Percentiles rank a stretch among this genome's conserved stretches.
Conservation (phyloP, 805 yeast species). For the Limtongia smithiae region DNA sequence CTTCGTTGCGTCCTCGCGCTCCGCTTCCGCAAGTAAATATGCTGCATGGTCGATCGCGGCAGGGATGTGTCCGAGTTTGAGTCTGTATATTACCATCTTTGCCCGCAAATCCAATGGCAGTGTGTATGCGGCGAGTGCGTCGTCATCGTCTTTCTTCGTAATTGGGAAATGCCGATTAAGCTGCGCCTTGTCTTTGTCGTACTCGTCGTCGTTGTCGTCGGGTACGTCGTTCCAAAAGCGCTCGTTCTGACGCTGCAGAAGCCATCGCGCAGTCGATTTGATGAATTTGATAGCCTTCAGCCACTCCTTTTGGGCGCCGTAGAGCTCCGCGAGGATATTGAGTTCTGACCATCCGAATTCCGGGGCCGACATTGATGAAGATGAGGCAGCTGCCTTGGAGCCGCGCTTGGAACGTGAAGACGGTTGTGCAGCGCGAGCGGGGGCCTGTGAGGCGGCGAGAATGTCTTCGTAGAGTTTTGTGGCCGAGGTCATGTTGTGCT, state of each 20-base stretch:
- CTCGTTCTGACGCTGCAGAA: constrained; percentile 63
- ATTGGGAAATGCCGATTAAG: constrained; percentile 29
- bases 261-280: constrained; percentile 76
- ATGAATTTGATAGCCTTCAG: constrained; percentile 59
- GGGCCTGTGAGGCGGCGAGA: constrained; percentile 21
- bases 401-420: constrained; percentile 56
- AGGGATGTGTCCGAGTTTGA: constrained; percentile 56
- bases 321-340: constrained; percentile 77
- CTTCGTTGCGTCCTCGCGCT: constrained; percentile 43
- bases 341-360: constrained; percentile 83
- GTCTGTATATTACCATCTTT: constrained; percentile 70
- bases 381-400: constrained; percentile 54
- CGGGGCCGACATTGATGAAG: constrained; percentile 36
- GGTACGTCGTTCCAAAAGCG: constrained; percentile 60
- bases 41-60: constrained; percentile 73
- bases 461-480: constrained; percentile 32
- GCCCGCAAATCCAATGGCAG: constrained; percentile 86
- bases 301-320: constrained; percentile 65
- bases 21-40: constrained; percentile 16
- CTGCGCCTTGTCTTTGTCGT: constrained; percentile 5
- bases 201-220: constrained; percentile 61
- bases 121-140: constrained; percentile 34
- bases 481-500: constrained; percentile 34
- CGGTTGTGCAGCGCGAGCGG: constrained; percentile 8
- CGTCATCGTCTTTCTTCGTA: constrained; percentile 35